A percentile compares a stretch with the other conserved stretches of the same genome.
Evolutionary conservation across 768 basidiomycete genomes (phyloP).

Genomic region (Termitomyces bulborhizus): DNA sequence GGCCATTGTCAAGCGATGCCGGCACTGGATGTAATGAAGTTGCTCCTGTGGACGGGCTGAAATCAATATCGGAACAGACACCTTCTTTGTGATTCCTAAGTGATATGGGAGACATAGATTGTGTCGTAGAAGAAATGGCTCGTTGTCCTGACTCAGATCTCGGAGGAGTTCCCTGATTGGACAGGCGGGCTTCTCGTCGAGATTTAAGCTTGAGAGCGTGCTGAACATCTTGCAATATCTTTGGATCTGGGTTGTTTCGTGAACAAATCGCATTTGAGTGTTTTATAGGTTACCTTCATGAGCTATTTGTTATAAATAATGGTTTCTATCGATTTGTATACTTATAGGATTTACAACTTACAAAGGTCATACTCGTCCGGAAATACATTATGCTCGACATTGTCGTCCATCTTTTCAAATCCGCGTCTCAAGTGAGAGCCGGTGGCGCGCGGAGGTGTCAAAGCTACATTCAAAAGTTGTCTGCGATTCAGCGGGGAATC

Average conservation of each 20-base stretch:
- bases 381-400: slow-evolving; percentile 28
- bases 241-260: slow-evolving; percentile 49
- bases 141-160: slow-evolving; percentile 15
- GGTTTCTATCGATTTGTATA: neutral
- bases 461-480: slow-evolving; percentile 1
- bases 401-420: slow-evolving; percentile 5
- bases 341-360: slow-evolving; percentile 29
- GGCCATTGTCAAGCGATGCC: slow-evolving; percentile 59
- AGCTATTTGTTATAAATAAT: slow-evolving; percentile 33
- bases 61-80: slow-evolving; percentile 53
- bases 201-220: slow-evolving; percentile 70
- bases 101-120: slow-evolving; percentile 22
- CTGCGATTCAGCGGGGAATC: slow-evolving; percentile 5
- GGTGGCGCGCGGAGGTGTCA: slow-evolving; percentile 10
- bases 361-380: slow-evolving; percentile 77
- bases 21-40: slow-evolving; percentile 57
- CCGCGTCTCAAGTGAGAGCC: slow-evolving; percentile 2
- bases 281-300: slow-evolving; percentile 56
- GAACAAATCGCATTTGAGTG: neutral
- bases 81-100: slow-evolving; percentile 21
- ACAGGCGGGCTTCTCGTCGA: slow-evolving; percentile 61
- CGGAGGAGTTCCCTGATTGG: slow-evolving; percentile 16
- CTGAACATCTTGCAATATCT: slow-evolving; percentile 75
- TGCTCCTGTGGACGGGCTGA: slow-evolving; percentile 55
- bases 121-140: slow-evolving; percentile 24